Evolutionary conservation across 352 stramenopile genomes (phyloP).

Genomic region (Thraustotheca clavata): DNA sequence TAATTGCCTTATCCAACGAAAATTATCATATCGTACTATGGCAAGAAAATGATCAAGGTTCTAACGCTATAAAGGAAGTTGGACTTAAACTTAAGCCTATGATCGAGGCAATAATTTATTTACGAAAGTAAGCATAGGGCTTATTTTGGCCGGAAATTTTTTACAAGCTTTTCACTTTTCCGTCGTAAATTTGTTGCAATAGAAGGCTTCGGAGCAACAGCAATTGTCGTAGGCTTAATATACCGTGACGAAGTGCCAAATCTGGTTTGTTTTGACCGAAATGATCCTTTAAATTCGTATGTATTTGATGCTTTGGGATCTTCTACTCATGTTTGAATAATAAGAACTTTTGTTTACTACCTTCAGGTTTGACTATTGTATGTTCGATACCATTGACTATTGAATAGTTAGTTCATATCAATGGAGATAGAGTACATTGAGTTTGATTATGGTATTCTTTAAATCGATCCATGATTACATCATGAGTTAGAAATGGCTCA

Average conservation of each 20-base stretch:
- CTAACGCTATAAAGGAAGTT: no score
- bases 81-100: no score
- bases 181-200: not conserved
- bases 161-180: not conserved
- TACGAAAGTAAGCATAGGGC: no score
- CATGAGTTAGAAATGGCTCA: not conserved
- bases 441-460: constrained; percentile 6
- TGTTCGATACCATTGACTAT: not conserved
- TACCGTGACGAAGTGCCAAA: not conserved
- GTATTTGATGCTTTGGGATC: not conserved
- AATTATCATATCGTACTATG: no score
- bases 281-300: not conserved
- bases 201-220: not conserved
- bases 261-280: constrained; percentile 1
- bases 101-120: no score
- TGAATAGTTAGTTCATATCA: not conserved
- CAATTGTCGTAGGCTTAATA: not conserved
- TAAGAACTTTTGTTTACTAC: no score
- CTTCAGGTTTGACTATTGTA: no score
- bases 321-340: not conserved
- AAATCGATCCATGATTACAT: not conserved
- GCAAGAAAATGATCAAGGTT: no score
- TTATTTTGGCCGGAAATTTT: no score
- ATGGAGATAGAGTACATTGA: not conserved
- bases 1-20: no score